phyloP scores from a whole-genome alignment of 306 rosid species.

The Abrus precatorius region DNA sequence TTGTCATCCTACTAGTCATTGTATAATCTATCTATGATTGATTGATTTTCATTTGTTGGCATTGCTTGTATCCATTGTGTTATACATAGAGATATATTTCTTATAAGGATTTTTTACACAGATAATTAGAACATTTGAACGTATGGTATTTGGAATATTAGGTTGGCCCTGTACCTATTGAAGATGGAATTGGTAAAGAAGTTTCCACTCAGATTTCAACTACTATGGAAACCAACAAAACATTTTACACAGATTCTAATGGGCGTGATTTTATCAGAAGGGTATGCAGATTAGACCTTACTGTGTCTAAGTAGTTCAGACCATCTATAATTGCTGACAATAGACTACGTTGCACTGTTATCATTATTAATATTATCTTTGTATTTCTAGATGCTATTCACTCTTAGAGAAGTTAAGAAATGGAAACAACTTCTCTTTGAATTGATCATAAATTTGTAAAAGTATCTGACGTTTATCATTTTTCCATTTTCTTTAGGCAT shows the following conservation, averaged over 20 bases:
- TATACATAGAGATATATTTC: conserved; percentile 38
- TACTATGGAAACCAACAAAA: conserved; percentile 70
- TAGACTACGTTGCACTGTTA: conserved; percentile 36
- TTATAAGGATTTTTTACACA: background rate
- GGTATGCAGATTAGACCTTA: conserved; percentile 58
- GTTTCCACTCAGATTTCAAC: conserved; percentile 77
- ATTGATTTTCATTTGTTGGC: conserved; percentile 21
- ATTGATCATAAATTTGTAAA: conserved; percentile 28
- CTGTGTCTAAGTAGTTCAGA: conserved; percentile 27
- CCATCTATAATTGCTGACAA: conserved; percentile 35
- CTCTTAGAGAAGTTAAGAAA: conserved; percentile 23
- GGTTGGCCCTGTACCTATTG: conserved; percentile 97
- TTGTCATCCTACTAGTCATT: conserved; percentile 25
- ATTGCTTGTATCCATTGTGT: conserved; percentile 23
- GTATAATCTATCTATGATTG: conserved; percentile 24
- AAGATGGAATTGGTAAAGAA: conserved; percentile 93
- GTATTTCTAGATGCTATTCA: conserved; percentile 21
- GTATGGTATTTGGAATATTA: conserved; percentile 48
- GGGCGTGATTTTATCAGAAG: conserved; percentile 97
- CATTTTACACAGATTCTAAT: conserved; percentile 91
- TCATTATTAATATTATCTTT: conserved; percentile 1
- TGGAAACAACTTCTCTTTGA: conserved; percentile 22
- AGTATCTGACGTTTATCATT: background rate
- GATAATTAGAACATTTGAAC: conserved; percentile 37
- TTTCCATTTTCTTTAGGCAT: conserved; percentile 32